phyloP scores from a whole-genome alignment of 768 basidiomycete species.

The Boletus rufocinnamomeus region DNA sequence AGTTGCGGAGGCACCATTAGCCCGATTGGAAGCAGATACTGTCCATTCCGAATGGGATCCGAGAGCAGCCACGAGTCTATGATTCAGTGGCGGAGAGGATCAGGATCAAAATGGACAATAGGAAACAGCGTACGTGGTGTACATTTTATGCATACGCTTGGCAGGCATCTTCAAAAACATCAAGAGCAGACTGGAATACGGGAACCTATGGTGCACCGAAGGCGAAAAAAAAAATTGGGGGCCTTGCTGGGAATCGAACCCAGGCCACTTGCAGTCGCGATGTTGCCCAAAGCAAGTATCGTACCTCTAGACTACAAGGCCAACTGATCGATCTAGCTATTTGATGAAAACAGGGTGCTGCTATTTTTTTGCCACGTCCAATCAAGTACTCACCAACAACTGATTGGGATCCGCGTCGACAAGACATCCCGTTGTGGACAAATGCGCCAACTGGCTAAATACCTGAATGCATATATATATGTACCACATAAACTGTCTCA shows the following conservation, averaged over 20 bases:
- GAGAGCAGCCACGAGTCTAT: neutral
- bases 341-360: neutral
- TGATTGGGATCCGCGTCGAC: too few relatives aligned
- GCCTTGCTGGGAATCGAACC: slow-evolving; percentile 45
- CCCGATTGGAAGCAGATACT: neutral
- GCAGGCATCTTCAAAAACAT: neutral
- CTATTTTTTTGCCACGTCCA: neutral
- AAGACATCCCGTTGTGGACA: too few relatives aligned
- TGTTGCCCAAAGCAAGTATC: slow-evolving; percentile 36
- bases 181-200: neutral
- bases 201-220: too few relatives aligned
- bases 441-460: too few relatives aligned
- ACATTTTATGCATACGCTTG: neutral
- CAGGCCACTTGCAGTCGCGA: slow-evolving; percentile 38
- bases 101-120: neutral
- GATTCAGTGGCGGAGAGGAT: neutral
- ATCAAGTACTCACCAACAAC: too few relatives aligned
- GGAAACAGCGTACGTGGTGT: too few relatives aligned
- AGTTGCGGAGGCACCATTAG: too few relatives aligned
- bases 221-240: slow-evolving; percentile 17
- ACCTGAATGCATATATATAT: too few relatives aligned
- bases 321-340: neutral
- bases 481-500: too few relatives aligned
- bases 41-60: neutral
- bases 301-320: slow-evolving; percentile 40